These are phyloP conservation scores for Coemansia sp. DNA, from an alignment of 192 early-diverging fungal genomes.

Conservation along the genomic window DNA sequence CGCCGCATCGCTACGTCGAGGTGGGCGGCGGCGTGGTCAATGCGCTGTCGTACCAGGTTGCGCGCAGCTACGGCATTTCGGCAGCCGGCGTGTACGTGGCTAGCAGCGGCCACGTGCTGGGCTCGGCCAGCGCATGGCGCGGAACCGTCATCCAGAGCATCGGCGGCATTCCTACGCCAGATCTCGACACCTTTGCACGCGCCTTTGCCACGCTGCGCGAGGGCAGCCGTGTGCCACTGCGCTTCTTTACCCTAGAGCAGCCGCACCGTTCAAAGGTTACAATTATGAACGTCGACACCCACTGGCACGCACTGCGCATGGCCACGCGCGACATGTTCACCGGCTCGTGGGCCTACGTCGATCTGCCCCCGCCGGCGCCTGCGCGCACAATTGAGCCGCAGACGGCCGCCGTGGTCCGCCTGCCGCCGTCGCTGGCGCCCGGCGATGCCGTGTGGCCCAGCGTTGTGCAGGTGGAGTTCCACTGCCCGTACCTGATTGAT, in stretches of 20 bases:
- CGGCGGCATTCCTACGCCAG: constrained; percentile 68
- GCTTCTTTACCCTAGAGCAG: constrained; percentile 76
- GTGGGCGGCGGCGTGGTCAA: constrained; percentile 86
- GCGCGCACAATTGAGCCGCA: constrained; percentile 54
- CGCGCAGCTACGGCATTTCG: constrained; percentile 68
- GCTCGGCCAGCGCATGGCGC: constrained; percentile 64
- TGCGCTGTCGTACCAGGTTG: constrained; percentile 74
- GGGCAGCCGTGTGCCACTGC: constrained; percentile 63
- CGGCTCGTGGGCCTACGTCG: constrained; percentile 78
- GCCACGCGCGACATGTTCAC: constrained; percentile 73
- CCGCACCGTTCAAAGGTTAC: constrained; percentile 77
- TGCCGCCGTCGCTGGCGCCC: constrained; percentile 69
- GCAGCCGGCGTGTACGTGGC: constrained; percentile 82
- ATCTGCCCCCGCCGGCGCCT: constrained; percentile 61
- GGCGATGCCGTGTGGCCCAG: constrained; percentile 76
- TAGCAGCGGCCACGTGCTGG: constrained; percentile 66
- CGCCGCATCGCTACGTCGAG: constrained; percentile 83
- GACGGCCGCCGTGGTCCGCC: constrained; percentile 68
- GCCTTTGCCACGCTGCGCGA: constrained; percentile 75
- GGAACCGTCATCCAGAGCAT: constrained; percentile 72
- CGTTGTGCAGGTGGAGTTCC: constrained; percentile 77
- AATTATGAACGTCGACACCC: constrained; percentile 83
- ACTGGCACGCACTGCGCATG: constrained; percentile 82
- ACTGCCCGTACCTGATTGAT: constrained; percentile 77
- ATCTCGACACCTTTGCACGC: constrained; percentile 72